Conservation (phyloP, 768 basidiomycete species). For the Gymnopilus dilepis region DNA sequence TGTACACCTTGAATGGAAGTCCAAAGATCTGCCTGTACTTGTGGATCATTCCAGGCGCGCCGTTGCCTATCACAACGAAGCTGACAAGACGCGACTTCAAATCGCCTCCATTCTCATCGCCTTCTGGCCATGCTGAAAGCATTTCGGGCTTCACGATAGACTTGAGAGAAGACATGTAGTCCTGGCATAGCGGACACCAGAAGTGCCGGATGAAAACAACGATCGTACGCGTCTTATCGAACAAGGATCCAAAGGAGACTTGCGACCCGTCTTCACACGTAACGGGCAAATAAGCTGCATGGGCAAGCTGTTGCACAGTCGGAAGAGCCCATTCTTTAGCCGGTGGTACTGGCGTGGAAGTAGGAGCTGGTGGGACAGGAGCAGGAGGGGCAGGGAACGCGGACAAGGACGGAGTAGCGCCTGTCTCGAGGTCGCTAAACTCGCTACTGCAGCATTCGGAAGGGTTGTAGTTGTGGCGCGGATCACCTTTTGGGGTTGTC, state of each 20-base stretch:
- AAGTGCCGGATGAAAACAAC: conserved; percentile 90
- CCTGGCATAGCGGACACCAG: conserved; percentile 87
- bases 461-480: not conserved
- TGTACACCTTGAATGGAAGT: conserved; percentile 76
- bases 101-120: conserved; percentile 19
- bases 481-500: not conserved
- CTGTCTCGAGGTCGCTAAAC: not conserved
- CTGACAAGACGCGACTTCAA: conserved; percentile 46
- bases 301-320: conserved; percentile 57
- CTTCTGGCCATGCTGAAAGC: conserved; percentile 33
- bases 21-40: conserved; percentile 81
- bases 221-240: conserved; percentile 58
- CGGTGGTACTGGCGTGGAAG: conserved; percentile 12
- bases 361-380: not conserved
- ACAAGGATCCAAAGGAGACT: conserved; percentile 72
- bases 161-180: conserved; percentile 78
- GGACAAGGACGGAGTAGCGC: not conserved
- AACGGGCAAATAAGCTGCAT: conserved; percentile 67
- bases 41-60: conserved; percentile 75
- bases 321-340: conserved; percentile 53
- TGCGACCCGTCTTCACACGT: conserved; percentile 70
- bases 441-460: not conserved
- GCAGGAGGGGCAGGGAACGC: not conserved
- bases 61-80: conserved; percentile 80
- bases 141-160: conserved; percentile 47